phyloP scores from a whole-genome alignment of 257 asterid genomes.

The Coffea eugenioides region DNA sequence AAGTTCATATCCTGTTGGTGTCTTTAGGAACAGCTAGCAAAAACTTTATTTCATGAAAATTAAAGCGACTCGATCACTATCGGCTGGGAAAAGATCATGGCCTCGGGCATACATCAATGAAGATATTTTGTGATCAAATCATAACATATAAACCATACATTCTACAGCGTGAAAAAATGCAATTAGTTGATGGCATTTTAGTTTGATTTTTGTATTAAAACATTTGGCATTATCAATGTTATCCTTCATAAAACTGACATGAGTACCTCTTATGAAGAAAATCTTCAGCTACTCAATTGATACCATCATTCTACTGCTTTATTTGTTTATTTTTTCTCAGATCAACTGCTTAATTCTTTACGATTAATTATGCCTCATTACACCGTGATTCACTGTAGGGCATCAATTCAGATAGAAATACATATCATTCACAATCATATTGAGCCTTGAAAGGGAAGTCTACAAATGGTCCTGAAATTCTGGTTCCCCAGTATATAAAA shows the following conservation, averaged over 20 bases:
- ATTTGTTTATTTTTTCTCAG: neutral
- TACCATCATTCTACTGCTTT: constrained; percentile 4
- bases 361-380: constrained; percentile 1
- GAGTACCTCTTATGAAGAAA: constrained; percentile 12
- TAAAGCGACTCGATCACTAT: constrained; percentile 1
- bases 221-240: neutral
- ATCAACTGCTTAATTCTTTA: neutral
- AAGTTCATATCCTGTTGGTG: neutral
- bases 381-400: neutral
- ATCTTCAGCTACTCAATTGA: constrained; percentile 4
- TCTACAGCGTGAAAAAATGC: neutral
- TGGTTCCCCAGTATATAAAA: constrained; percentile 37
- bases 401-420: neutral
- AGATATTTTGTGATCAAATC: constrained; percentile 5
- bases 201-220: neutral
- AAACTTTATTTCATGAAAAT: neutral
- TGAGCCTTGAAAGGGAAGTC: constrained; percentile 39
- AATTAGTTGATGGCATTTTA: neutral
- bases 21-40: neutral
- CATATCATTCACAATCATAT: constrained; percentile 15
- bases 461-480: constrained; percentile 40
- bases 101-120: neutral
- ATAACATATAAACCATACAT: neutral
- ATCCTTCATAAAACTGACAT: neutral
- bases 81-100: neutral